These are phyloP conservation scores for Penicillium psychrosexuale DNA, from an alignment of 2,329 filamentous ascomycete species.

Conservation along the genomic window DNA sequence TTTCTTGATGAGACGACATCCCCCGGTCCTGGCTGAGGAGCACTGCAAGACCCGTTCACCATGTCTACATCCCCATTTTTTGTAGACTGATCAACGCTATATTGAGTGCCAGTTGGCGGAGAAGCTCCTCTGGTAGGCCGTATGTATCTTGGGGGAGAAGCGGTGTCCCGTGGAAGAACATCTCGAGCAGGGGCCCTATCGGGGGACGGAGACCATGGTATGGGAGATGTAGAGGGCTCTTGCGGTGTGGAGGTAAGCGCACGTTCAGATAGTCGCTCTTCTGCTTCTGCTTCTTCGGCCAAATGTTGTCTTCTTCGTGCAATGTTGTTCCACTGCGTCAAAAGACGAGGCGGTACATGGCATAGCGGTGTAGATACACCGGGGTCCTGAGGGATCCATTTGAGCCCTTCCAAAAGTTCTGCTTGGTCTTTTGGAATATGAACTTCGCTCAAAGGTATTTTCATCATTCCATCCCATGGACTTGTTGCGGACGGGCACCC, in stretches of 20 bases:
- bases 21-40: neutral
- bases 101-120: neutral
- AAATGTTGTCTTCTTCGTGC: conserved; percentile 14
- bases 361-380: conserved; percentile 27
- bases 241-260: conserved; percentile 13
- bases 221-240: conserved; percentile 17
- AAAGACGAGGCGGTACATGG: conserved; percentile 35
- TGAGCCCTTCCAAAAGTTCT: conserved; percentile 45
- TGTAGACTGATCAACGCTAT: neutral
- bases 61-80: neutral
- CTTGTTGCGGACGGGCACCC: conserved; percentile 3
- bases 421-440: conserved; percentile 51
- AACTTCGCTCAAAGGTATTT: conserved; percentile 44
- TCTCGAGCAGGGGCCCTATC: conserved; percentile 9
- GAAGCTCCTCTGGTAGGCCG: neutral
- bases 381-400: conserved; percentile 36
- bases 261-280: neutral
- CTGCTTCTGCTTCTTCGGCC: neutral
- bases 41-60: neutral
- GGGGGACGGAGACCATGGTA: conserved; percentile 22
- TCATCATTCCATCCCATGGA: conserved; percentile 34
- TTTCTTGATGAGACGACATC: neutral
- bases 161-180: conserved; percentile 31
- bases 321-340: conserved; percentile 38
- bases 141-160: conserved; percentile 16